Percentiles rank a stretch among this genome's conserved stretches.
phyloP scores from a whole-genome alignment of 805 yeast genomes.

The Spathaspora arborariae region DNA sequence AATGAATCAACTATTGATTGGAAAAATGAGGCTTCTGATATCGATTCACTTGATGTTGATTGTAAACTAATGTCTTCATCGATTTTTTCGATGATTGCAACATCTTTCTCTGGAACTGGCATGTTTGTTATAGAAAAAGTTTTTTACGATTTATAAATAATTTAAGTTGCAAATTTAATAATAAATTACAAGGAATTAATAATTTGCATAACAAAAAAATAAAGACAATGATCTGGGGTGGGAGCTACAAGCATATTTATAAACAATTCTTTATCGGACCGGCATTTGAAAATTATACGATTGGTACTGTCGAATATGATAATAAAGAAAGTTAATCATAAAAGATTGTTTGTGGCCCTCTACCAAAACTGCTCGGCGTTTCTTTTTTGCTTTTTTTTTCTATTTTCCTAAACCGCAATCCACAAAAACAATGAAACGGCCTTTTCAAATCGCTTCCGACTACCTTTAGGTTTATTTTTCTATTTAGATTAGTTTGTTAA shows the following conservation, averaged over 20 bases:
- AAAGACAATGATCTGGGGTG: no score
- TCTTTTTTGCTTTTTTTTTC: no score
- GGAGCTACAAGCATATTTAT: background rate
- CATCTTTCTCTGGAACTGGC: background rate
- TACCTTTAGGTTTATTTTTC: background rate
- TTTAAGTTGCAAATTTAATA: background rate
- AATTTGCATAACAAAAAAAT: background rate
- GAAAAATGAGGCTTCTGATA: background rate
- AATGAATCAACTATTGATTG: conserved; percentile 18
- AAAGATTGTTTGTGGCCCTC: background rate
- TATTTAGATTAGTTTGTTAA: no score
- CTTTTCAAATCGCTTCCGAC: background rate
- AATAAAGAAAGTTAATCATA: no score
- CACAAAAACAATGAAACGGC: no score
- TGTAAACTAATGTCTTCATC: background rate
- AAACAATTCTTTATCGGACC: background rate
- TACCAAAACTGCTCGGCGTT: background rate
- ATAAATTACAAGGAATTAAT: background rate
- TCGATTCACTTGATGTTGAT: background rate
- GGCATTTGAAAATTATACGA: no score
- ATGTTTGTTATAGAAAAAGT: background rate
- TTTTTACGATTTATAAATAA: no score
- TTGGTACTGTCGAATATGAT: no score
- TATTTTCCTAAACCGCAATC: no score
- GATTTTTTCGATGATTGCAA: background rate